phyloP scores from a whole-genome alignment of 176 grass and related monocot genomes.

The Pontederia paniculata region DNA sequence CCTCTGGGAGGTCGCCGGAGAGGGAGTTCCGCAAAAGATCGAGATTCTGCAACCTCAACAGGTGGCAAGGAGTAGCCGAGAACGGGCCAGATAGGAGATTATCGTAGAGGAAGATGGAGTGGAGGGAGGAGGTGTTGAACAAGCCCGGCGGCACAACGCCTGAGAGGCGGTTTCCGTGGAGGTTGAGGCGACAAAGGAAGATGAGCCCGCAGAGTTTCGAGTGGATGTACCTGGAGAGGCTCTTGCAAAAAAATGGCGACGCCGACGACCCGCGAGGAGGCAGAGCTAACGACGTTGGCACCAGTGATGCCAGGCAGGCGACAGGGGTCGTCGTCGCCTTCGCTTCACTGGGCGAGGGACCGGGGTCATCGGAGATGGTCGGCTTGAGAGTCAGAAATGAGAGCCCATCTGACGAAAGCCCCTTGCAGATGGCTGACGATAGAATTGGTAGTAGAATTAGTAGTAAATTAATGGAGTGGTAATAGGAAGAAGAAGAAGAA shows the following conservation, averaged over 20 bases:
- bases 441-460: slow-evolving; percentile 26
- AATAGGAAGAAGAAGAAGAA: not conserved
- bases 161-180: slow-evolving; percentile 58
- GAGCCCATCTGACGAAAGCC: slow-evolving; percentile 52
- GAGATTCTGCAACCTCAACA: slow-evolving; percentile 38
- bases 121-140: slow-evolving; percentile 80
- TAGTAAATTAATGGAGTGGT: not conserved
- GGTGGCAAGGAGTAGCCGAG: slow-evolving; percentile 43
- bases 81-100: slow-evolving; percentile 53
- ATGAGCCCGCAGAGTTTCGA: slow-evolving; percentile 62
- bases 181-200: slow-evolving; percentile 85
- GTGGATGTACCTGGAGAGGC: slow-evolving; percentile 70
- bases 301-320: slow-evolving; percentile 53
- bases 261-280: slow-evolving; percentile 41
- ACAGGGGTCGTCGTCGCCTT: slow-evolving; percentile 56
- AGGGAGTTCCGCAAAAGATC: slow-evolving; percentile 63
- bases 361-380: slow-evolving; percentile 61
- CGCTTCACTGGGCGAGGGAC: slow-evolving; percentile 36
- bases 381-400: slow-evolving; percentile 71
- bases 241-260: slow-evolving; percentile 64
- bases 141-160: slow-evolving; percentile 41
- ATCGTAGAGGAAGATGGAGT: slow-evolving; percentile 66
- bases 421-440: slow-evolving; percentile 13
- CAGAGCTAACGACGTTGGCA: slow-evolving; percentile 31
- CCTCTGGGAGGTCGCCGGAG: slow-evolving; percentile 27